phyloP scores from a whole-genome alignment of 768 basidiomycete species.

The Astraeus odoratus region DNA sequence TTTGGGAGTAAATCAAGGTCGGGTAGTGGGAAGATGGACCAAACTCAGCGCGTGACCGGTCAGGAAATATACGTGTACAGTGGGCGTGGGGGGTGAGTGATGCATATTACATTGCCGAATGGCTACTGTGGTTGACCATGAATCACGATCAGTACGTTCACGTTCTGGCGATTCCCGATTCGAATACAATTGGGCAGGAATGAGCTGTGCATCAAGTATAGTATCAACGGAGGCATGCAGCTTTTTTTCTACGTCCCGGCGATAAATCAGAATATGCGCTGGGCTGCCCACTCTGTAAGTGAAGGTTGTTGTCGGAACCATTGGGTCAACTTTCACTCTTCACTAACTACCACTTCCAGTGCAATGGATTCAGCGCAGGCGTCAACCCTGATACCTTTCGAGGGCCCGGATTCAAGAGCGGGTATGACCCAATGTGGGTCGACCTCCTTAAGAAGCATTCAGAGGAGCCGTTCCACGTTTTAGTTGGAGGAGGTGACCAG shows the following conservation, averaged over 20 bases:
- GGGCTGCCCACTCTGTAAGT: conserved; percentile 83
- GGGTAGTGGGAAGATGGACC: conserved; percentile 18
- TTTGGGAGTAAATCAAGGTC: conserved; percentile 12
- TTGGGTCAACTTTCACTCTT: background rate
- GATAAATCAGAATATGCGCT: conserved; percentile 75
- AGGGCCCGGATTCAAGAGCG: conserved; percentile 70
- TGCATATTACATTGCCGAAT: background rate
- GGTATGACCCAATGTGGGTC: conserved; percentile 89
- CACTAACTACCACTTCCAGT: conserved; percentile 35
- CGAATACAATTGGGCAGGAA: conserved; percentile 63
- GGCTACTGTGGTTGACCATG: background rate
- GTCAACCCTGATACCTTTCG: conserved; percentile 85
- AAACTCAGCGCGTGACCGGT: conserved; percentile 42
- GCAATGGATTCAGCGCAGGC: conserved; percentile 85
- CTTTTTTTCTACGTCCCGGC: conserved; percentile 83
- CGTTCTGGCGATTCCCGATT: conserved; percentile 92
- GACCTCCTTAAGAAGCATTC: conserved; percentile 84
- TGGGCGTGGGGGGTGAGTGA: conserved; percentile 46
- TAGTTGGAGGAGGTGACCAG: conserved; percentile 93
- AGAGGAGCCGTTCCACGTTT: conserved; percentile 76
- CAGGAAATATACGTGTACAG: conserved; percentile 69
- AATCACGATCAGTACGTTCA: conserved; percentile 53
- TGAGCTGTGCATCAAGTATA: conserved; percentile 77
- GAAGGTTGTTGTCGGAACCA: no score
- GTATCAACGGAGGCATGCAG: conserved; percentile 72